Base-by-base conservation (phyloP, 2,329 filamentous ascomycete genomes). In the Neopestalotiopsis rosae region DNA sequence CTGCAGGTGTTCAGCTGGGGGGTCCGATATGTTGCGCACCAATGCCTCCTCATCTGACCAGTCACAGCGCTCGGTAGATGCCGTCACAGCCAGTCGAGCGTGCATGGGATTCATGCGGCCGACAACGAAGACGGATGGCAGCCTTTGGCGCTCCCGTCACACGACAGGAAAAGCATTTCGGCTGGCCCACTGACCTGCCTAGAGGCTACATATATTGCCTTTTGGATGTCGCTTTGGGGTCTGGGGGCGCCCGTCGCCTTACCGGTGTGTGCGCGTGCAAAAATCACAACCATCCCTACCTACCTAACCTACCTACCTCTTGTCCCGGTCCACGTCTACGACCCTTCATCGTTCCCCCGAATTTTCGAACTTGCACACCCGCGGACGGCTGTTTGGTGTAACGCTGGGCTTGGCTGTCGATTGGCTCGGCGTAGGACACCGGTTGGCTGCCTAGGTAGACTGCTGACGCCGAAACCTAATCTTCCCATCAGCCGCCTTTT, bases 111-210 rank as follows among this genome's bases (percentile, higher is more conserved):
- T 30, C 28, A 62, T 62, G 59, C 59, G 59, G 59, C 59, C 59
- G 17, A 30, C 59, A 62, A 62, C 59, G n/a, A 62, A 62, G 59
- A 34, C 14, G 30, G 59, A 59, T 59, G 30, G 59, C 32, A 62
- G 30, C 45, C 45, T 40, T 20, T 38, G 20, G 59, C 34, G 20
- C 59, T 62, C 28, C 59, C 20, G 59, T 42, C 59, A 40, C 59
- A 62, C 59, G 12, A 62, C 59, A 62, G 28, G n/a, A 62, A 61
- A 34, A 38, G 30, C 32, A 30, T 62, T 34, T 40, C 30, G 59
- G 28, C 30, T 59, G 59, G 59, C n/a, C 34, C 59, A 40, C 59
- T 62, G 32, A 30, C 59, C 34, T 40, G 59, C 32, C 57, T 34
- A 52, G 17, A 52, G 45, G 17, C 45, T 52, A 52, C 45, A 52